phyloP scores from a whole-genome alignment of 2,329 filamentous ascomycete genomes.

The Tolypocladium ophioglossoides region DNA sequence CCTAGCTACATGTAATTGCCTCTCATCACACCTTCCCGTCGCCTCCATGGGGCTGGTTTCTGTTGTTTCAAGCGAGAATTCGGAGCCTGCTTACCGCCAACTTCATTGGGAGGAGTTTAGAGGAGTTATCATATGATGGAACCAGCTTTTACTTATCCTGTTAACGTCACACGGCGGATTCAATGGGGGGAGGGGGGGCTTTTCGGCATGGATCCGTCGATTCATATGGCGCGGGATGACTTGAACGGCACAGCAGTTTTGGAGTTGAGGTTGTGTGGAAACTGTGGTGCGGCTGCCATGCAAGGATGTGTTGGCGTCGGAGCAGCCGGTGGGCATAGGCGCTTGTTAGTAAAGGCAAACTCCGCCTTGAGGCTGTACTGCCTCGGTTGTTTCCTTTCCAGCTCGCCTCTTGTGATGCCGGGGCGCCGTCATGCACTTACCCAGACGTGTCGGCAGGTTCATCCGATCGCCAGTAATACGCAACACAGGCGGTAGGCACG shows the following conservation, averaged over 20 bases:
- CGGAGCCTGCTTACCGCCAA: neutral
- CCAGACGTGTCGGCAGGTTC: neutral
- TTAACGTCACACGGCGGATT: too few species aligned
- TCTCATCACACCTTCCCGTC: neutral
- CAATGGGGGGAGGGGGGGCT: too few species aligned
- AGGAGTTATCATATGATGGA: neutral
- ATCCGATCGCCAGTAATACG: neutral
- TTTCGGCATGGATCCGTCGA: neutral
- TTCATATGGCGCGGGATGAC: neutral
- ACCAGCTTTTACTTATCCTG: neutral
- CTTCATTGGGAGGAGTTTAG: slow-evolving; percentile 10
- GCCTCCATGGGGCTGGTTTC: neutral
- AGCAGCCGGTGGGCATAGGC: neutral
- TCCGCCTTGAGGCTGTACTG: neutral
- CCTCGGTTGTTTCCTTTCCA: neutral
- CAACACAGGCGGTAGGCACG: too few species aligned
- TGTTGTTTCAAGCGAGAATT: neutral
- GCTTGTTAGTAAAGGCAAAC: neutral
- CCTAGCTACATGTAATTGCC: neutral
- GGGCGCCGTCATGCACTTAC: neutral
- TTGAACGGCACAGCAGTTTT: neutral
- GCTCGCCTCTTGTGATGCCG: neutral
- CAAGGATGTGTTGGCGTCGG: neutral
- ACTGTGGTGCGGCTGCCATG: neutral
- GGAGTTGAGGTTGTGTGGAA: neutral